These are phyloP conservation scores for Simmondsia chinensis DNA, from an alignment of 148 eudicot species.

Conservation along the genomic window DNA sequence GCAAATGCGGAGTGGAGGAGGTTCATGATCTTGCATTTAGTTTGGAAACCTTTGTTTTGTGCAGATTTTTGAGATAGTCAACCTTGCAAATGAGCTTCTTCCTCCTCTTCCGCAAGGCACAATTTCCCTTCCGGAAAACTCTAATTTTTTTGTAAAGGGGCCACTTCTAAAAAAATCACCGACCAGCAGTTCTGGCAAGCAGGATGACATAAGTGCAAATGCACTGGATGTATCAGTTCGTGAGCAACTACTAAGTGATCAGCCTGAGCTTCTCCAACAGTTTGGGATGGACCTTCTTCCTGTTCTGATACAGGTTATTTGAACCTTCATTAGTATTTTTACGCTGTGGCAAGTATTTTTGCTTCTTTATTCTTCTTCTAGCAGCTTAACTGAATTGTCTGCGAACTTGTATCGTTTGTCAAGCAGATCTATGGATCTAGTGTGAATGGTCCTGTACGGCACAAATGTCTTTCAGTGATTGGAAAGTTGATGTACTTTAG, in stretches of 20 bases:
- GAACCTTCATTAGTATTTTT: too few species aligned
- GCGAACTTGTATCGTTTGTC: constrained; percentile 2
- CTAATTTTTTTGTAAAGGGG: constrained; percentile 51
- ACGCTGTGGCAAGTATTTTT: too few species aligned
- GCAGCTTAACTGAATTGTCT: not conserved
- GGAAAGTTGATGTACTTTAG: constrained; percentile 97
- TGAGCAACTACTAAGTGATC: constrained; percentile 70
- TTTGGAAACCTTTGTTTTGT: too few species aligned
- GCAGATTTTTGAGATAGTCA: constrained; percentile 98
- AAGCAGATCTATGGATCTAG: constrained; percentile 93
- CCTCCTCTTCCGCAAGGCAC: constrained; percentile 91
- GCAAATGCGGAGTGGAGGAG: too few species aligned
- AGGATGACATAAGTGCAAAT: constrained; percentile 46
- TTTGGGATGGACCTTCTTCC: constrained; percentile 95
- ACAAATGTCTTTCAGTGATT: constrained; percentile 90
- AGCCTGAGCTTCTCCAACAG: constrained; percentile 88
- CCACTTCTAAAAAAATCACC: constrained; percentile 50
- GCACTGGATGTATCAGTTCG: constrained; percentile 55
- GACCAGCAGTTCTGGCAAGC: constrained; percentile 50
- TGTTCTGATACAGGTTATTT: constrained; percentile 91
- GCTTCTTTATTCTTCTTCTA: too few species aligned
- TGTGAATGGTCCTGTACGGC: constrained; percentile 95
- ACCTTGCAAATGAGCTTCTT: constrained; percentile 98
- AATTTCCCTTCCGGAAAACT: constrained; percentile 73
- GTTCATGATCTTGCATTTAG: too few species aligned